phyloP scores from a whole-genome alignment of 208 protist genomes.

The Crithidia fasciculata region DNA sequence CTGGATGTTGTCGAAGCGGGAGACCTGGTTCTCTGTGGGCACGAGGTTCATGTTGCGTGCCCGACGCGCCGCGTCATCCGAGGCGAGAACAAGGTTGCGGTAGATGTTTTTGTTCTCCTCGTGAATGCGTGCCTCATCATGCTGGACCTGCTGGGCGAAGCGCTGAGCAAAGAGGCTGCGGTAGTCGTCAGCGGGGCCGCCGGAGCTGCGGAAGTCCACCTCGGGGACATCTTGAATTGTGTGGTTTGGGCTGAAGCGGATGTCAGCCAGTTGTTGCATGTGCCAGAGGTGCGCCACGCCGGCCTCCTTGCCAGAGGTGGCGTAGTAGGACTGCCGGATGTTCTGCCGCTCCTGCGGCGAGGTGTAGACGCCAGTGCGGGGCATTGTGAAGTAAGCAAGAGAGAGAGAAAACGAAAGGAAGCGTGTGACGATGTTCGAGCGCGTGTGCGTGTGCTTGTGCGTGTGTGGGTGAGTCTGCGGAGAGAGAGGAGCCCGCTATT shows the following conservation, averaged over 20 bases:
- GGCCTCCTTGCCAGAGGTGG: constrained; percentile 45
- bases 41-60: constrained; percentile 54
- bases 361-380: constrained; percentile 17
- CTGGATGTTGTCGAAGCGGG: constrained; percentile 35
- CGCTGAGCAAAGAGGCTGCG: constrained; percentile 33
- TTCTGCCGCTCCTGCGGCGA: constrained; percentile 46
- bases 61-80: constrained; percentile 32
- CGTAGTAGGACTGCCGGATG: constrained; percentile 45
- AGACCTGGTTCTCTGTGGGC: constrained; percentile 33
- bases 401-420: too few relatives aligned
- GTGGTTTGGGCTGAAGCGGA: constrained; percentile 41
- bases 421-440: too few relatives aligned
- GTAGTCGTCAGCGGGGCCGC: constrained; percentile 32
- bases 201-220: constrained; percentile 55
- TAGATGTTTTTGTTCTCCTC: constrained; percentile 45
- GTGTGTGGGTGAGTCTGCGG: too few relatives aligned
- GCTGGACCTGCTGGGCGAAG: constrained; percentile 41
- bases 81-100: constrained; percentile 41
- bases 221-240: constrained; percentile 56
- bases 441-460: too few relatives aligned
- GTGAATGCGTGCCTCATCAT: constrained; percentile 46
- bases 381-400: constrained; percentile 7
- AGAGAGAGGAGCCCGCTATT: too few relatives aligned
- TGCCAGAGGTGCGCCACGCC: constrained; percentile 75
- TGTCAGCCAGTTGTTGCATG: constrained; percentile 54